Conservation (phyloP, 345 rosid genomes). For the Populus deltoides region DNA sequence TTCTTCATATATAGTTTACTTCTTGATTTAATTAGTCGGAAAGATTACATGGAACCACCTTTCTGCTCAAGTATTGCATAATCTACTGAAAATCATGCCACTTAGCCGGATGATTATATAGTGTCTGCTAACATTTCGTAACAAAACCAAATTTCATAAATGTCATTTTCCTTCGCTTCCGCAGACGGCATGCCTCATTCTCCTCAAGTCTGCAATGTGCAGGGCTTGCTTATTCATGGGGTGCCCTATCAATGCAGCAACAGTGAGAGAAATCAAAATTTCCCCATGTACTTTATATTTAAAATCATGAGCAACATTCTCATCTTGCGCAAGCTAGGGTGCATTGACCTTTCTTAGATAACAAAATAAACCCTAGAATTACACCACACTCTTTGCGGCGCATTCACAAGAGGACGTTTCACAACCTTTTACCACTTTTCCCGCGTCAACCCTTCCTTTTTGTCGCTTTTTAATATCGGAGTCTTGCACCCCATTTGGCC, state of each 20-base stretch:
- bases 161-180: neutral
- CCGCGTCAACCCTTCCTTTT: constrained; percentile 52
- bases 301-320: too few species aligned
- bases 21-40: too few species aligned
- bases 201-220: neutral
- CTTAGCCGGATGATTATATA: too few species aligned
- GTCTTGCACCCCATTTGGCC: constrained; percentile 23
- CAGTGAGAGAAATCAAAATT: neutral
- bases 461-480: constrained; percentile 48
- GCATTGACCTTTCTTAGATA: neutral
- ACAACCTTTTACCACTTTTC: constrained; percentile 40
- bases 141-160: neutral
- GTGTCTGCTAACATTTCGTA: too few species aligned
- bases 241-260: too few species aligned
- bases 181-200: neutral
- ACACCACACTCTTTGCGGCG: constrained; percentile 36
- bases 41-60: neutral
- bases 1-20: too few species aligned
- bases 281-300: neutral
- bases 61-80: neutral
- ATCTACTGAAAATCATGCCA: too few species aligned
- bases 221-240: neutral
- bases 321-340: neutral
- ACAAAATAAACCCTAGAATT: constrained; percentile 23
- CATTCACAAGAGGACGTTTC: constrained; percentile 21